Base-by-base conservation (phyloP, 2,329 filamentous ascomycete genomes). In the Pseudofabraea citricarpa region DNA sequence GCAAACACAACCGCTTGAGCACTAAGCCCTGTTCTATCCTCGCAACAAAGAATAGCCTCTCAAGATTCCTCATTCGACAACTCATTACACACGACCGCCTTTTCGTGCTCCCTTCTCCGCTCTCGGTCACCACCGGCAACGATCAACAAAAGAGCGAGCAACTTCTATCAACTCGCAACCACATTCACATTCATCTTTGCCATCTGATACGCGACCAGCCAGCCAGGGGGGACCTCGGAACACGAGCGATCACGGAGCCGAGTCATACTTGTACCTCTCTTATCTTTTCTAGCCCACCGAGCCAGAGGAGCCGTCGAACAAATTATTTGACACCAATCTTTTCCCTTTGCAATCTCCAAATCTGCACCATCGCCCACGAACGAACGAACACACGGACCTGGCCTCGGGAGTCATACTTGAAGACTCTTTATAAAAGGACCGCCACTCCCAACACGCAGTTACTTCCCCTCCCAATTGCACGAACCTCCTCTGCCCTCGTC, bases 191-290 rank as follows among this genome's bases (percentile, higher is more conserved):
- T 21, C n/a, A 22, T 19, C 35, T 8, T 12, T 10, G 19, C 15
- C 15, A n/a, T 20, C 9, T n/a, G 15, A 18, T 12, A 36, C 12
- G 18, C n/a, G 18, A 7, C n/a, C n/a, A 36, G 35, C 12, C 10
- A n/a, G 23, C 35, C 12, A 37, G 23, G 35, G 19, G 5, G 9
- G 19, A 23, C 35, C n/a, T 22, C 9, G 12, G 35, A 37, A 21
- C 35, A 37, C n/a, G 35, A 37, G 35, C 35, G 35, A 37, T 37
- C 23, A 21, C 35, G 35, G 35, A 37, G 35, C 35, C 35, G 35
- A 37, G 35, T 37, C 35, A 37, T 5, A 37, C 35, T 21, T 20
- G 16, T 15, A 20, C 18, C 5, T 36, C 18, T 19, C 16, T 36
- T 21, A 19, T 20, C 13, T 9, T 16, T 19, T 12, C n/a, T 19